phyloP scores from a whole-genome alignment of 2,329 filamentous ascomycete genomes.

The Talaromyces islandicus region DNA sequence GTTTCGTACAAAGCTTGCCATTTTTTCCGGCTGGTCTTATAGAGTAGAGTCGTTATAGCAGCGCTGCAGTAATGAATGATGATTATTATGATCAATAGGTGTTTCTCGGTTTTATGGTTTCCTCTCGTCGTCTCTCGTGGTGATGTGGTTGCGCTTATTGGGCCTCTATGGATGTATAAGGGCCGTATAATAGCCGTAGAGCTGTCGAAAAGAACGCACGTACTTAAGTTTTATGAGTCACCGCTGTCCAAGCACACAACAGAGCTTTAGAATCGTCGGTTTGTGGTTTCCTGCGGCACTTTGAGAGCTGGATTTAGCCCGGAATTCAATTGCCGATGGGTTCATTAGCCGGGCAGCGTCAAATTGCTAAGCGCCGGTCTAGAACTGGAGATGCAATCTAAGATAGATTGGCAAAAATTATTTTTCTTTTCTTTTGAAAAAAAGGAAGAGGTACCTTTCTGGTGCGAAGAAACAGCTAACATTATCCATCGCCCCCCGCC shows the following conservation, averaged over 20 bases:
- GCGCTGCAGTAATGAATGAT: background rate
- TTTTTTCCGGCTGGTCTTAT: background rate
- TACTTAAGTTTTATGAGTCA: background rate
- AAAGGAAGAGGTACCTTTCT: too few species aligned
- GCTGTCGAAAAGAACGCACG: background rate
- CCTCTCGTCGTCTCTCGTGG: background rate
- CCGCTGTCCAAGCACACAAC: background rate
- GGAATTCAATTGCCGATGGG: slow-evolving; percentile 1
- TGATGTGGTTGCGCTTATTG: background rate
- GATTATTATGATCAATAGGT: background rate
- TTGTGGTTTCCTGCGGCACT: background rate
- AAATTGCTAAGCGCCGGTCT: background rate
- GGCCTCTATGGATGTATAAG: background rate
- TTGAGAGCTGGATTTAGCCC: background rate
- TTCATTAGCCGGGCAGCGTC: background rate
- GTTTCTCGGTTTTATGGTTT: background rate
- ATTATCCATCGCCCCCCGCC: background rate
- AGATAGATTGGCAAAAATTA: background rate
- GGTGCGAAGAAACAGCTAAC: background rate
- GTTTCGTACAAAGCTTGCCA: background rate
- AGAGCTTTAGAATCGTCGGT: background rate
- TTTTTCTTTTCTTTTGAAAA: too few species aligned
- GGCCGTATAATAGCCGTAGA: background rate
- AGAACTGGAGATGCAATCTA: background rate
- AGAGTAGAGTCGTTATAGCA: background rate